Evolutionary conservation across 192 early-diverging fungal genomes (phyloP), one percentile per base, ranked within the genome.

Genomic region (Oehlia diaphana): DNA sequence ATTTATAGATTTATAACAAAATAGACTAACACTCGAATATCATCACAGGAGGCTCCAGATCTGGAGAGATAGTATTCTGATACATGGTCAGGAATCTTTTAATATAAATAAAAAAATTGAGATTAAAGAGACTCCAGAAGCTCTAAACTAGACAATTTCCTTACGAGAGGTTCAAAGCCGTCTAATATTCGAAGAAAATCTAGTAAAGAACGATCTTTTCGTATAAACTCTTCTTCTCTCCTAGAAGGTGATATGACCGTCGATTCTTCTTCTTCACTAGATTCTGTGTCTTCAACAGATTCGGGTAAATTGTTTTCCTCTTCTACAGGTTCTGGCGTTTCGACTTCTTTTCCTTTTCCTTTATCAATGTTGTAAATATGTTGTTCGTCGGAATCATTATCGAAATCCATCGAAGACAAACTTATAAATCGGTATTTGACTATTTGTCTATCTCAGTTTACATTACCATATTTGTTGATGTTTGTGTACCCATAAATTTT

Each of bases 181-280:
- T 96, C 93, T 93, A 99, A 95, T 83, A 94, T 88, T 73, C 92
- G 83, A 58, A 99, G 84, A 79, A 98, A 92, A 83, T 97, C 96
- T 39, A 93, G 93, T 79, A 96, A 83, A 77, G 82, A 90, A 74
- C 92, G 87, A 77, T 96, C 95, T 76, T 92, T 91, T 64, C 83
- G 66, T 44, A 84, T 85, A 39, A 88, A 78, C 19, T 93, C 92
- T 49, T 83, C 81, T 14, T 92, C 91, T 76, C 81, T 86, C 58
- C 82, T 80, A 42, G 35, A 21, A 19, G 1, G 67, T 37, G 28
- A 4, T 35, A 21, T 16, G 3, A 21, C 35, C 5, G 16, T 42
- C 13, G 67, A 37, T 28, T 33, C 67, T 9, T 69, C 67, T 9
- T 69, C 67, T 37, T 37, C 35, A 42, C 35, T 69, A 69, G 67